These are phyloP conservation scores for Trypanosoma congolense DNA, from an alignment of 208 protist species.

Conservation along the genomic window DNA sequence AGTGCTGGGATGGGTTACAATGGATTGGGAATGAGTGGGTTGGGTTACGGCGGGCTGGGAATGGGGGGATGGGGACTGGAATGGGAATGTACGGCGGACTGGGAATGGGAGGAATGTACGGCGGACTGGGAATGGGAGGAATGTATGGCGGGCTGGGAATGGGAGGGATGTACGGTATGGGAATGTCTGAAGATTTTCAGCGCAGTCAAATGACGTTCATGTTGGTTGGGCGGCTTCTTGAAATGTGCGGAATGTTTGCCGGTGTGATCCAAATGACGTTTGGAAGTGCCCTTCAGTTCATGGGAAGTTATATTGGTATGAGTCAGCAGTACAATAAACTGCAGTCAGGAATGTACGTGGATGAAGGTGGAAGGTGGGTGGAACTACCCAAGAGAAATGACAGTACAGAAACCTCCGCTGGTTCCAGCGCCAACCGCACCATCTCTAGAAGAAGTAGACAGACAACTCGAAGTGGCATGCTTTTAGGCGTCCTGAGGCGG, in stretches of 20 bases:
- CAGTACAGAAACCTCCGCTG: background rate
- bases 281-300: conserved; percentile 75
- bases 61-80: conserved; percentile 27
- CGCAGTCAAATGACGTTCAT: conserved; percentile 87
- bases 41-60: conserved; percentile 25
- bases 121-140: conserved; percentile 26
- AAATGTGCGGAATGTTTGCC: conserved; percentile 83
- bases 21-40: no score
- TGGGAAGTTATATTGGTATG: conserved; percentile 76
- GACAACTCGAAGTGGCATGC: background rate
- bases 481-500: conserved; percentile 11
- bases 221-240: conserved; percentile 76
- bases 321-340: conserved; percentile 44
- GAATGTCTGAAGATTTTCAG: conserved; percentile 81
- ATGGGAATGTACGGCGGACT: conserved; percentile 21
- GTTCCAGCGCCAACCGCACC: background rate
- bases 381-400: conserved; percentile 5
- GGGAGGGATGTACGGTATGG: conserved; percentile 54
- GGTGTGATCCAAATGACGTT: conserved; percentile 83
- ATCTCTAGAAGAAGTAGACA: background rate
- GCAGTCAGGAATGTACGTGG: conserved; percentile 24
- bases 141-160: conserved; percentile 21
- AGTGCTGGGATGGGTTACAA: conserved; percentile 30
- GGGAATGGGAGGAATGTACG: conserved; percentile 36
- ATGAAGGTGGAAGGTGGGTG: conserved; percentile 21